Evolutionary conservation across 441 rosid genomes (phyloP), one percentile per base, ranked within the genome.

Genomic region (Populus hybrid): DNA sequence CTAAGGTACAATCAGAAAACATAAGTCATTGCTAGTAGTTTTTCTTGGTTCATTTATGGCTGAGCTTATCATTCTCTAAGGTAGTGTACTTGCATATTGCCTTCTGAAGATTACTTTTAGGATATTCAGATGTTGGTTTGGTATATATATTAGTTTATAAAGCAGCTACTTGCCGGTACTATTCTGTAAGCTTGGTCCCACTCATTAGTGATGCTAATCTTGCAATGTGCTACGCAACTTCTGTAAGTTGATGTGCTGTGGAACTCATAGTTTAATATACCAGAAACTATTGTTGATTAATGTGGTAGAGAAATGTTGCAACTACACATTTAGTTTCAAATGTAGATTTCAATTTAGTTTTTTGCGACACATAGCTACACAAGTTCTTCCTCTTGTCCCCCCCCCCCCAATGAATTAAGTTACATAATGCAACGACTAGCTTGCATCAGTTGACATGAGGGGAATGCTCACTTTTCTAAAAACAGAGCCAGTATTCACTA

Each of bases 1-100:
- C 80, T 96, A 83, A 94, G 98, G 99, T 96, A 42, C 64, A 65
- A 12, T 72, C 42, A 61, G 65, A 9, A 50, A 66, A 32, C 71
- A 50, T 21, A 18, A 74, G 32, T 75, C 69, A 38, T 10, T 16
- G 18, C 14, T 59, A 46, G 30, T 66, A 30, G 66, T 42, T 79
- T 79, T 69, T 28, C 24, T 71, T 26, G 32, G 24, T 81, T 68
- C 66, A 76, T 74, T 61, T 21, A 35, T 73, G 28, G 23, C 24
- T 24, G 36, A 67, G 42, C 63, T 10, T 35, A 30, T 9, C 5
- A 26, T 66, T 34, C 61, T 38, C 9, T 63, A n/a, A 40, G 28
- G 61, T 53, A 64, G 71, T 64, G 53, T 32, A 67, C 75, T 63
- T 77, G 23, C 14, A 9, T 65, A 59, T 71, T 71, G 69, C 26